Percentiles rank a stretch among this genome's conserved stretches.
phyloP scores from a whole-genome alignment of 202 grass and related monocot species.

The Panicum hallii region DNA sequence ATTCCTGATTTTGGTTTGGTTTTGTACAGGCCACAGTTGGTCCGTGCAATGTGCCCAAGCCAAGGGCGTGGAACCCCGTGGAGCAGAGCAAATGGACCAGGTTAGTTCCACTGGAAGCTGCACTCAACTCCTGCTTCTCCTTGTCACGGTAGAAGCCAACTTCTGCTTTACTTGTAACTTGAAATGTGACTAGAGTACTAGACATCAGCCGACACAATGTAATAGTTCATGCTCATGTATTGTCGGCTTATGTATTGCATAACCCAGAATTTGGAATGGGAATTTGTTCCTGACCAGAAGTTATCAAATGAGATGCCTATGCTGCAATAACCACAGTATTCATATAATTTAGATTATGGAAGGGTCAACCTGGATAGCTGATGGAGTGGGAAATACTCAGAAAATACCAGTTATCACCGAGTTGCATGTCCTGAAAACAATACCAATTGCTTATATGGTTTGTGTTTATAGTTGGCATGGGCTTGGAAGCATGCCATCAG shows the following conservation, averaged over 20 bases:
- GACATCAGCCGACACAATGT: background rate
- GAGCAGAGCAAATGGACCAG: constrained; percentile 98
- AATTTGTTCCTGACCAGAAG: background rate
- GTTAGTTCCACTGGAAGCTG: constrained; percentile 47
- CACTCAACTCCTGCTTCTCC: constrained; percentile 1
- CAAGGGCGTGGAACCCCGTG: constrained; percentile 93
- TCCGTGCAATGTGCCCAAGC: constrained; percentile 89
- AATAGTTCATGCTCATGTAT: background rate
- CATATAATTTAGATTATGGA: constrained; percentile 27
- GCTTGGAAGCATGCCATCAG: constrained; percentile 85
- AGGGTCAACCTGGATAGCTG: background rate
- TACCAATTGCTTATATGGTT: constrained; percentile 24
- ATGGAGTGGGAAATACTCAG: background rate
- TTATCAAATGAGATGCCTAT: constrained; percentile 16
- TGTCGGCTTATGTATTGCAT: background rate
- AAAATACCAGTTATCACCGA: background rate
- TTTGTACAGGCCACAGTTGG: constrained; percentile 78
- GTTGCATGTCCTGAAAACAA: background rate
- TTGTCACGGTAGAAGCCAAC: background rate
- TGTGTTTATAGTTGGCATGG: constrained; percentile 86
- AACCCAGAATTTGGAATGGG: background rate
- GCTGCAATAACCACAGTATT: background rate
- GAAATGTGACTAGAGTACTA: background rate
- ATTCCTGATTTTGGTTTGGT: constrained; percentile 38
- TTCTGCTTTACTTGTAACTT: constrained; percentile 1